Conservation (phyloP, 116 monocot genomes). For the Zostera marina region DNA sequence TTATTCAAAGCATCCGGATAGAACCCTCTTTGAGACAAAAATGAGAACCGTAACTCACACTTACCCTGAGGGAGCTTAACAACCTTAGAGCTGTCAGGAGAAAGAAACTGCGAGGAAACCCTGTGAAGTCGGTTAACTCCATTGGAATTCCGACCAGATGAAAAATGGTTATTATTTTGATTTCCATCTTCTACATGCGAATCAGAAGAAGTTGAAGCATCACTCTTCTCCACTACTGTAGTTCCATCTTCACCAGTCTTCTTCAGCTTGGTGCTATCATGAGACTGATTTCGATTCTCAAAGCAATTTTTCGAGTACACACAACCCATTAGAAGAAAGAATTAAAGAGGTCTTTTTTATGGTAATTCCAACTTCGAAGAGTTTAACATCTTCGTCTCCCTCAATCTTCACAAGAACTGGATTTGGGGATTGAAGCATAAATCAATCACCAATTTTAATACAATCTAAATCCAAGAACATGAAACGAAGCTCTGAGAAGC, state of each 20-base stretch:
- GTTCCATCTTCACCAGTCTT: conserved; percentile 20
- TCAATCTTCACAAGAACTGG: no score
- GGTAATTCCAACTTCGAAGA: no score
- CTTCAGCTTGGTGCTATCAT: conserved; percentile 8
- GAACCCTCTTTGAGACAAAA: conserved; percentile 82
- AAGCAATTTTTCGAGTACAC: conserved; percentile 56
- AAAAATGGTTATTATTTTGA: conserved; percentile 26
- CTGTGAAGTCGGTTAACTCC: conserved; percentile 61
- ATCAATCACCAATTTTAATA: no score
- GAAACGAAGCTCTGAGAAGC: no score
- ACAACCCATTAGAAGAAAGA: conserved; percentile 48
- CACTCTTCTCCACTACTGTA: conserved; percentile 8
- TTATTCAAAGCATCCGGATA: conserved; percentile 88
- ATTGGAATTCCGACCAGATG: conserved; percentile 40
- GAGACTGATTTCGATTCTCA: conserved; percentile 20
- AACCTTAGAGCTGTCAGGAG: conserved; percentile 63
- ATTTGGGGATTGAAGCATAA: no score
- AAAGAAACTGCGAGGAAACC: conserved; percentile 85
- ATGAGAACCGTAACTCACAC: conserved; percentile 65
- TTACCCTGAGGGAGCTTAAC: conserved; percentile 63
- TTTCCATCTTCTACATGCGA: conserved; percentile 26
- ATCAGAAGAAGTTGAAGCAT: conserved; percentile 37
- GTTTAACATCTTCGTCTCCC: no score
- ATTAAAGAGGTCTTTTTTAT: no score
- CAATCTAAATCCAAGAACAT: no score